Base-by-base conservation (phyloP, 75 land plant species). In the Azolla pinnata region DNA sequence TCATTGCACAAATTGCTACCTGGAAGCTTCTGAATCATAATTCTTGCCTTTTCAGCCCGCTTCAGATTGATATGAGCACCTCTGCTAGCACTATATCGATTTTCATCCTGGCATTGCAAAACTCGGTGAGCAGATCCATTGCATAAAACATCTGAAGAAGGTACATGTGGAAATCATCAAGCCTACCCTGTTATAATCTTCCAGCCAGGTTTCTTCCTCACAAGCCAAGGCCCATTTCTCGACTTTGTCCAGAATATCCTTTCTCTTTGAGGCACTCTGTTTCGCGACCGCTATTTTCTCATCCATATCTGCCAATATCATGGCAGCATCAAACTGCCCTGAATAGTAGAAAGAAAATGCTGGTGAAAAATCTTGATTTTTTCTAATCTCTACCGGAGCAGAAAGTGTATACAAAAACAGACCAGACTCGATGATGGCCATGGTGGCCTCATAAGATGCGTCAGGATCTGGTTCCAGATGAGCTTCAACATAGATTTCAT, bases 201-300 rank as follows among this genome's bases (percentile, higher is more conserved):
- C 90, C 20, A 87, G 84, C 90, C 90, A 87, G 33, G 52, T 78
- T 63, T 87, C 90, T 40, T 87, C 90, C 44, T 80, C 90, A 73
- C 84, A 81, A 29, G 87, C 87, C 46, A 72, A 71, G 45, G 77
- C 68, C 90, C 87, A 87, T 68, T 76, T 79, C 33, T 73, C 83
- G 26, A 87, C 67, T 48, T 73, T 80, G 33, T 87, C 90, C 77
- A 87, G 40, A 24, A 87, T 87, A 24, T 87, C 90, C 69, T 72
- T 80, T 46, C 90, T 54, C 68, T 75, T 78, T 2, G 60, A 0
- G 31, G 77, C 78, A 57, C 75, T 76, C 58, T 87, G 77, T 70
- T 66, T 78, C 21, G 75, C 87, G 56, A 80, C 75, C 2, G 23
- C 29, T 28, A 87, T 87, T 46, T 87, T 76, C 19, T 55, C 67